These are phyloP conservation scores for Rhipidocladum racemiflorum DNA, from an alignment of 176 grass and related monocot species.

Conservation along the genomic window DNA sequence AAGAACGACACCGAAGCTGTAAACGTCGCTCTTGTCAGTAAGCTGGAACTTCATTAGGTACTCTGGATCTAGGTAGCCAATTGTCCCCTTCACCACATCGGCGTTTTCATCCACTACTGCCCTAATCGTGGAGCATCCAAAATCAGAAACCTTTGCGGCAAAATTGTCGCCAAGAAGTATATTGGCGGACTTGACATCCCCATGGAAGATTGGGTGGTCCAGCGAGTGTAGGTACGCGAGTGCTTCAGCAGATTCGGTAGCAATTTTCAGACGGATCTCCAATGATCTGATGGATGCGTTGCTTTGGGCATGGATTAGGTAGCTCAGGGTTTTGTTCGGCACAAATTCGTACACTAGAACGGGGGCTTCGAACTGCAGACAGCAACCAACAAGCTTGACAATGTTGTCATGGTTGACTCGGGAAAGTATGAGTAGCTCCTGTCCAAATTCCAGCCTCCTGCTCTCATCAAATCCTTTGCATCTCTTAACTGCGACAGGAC, in stretches of 20 bases:
- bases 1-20: too few species aligned
- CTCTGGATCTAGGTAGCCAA: too few species aligned
- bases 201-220: slow-evolving; percentile 1
- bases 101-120: too few species aligned
- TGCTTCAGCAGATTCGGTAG: not conserved
- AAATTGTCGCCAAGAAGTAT: not conserved
- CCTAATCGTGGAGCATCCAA: too few species aligned
- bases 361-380: slow-evolving; percentile 30
- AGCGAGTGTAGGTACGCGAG: slow-evolving; percentile 21
- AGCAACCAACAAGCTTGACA: slow-evolving; percentile 38
- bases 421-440: slow-evolving; percentile 40
- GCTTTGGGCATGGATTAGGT: not conserved
- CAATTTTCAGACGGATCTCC: not conserved
- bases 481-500: slow-evolving; percentile 23
- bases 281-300: not conserved
- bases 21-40: too few species aligned
- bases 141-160: too few species aligned
- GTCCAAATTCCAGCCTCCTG: slow-evolving; percentile 17
- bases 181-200: slow-evolving; percentile 26
- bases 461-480: too few species aligned
- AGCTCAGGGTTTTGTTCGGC: not conserved
- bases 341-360: slow-evolving; percentile 26
- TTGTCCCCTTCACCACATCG: too few species aligned
- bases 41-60: too few species aligned
- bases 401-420: slow-evolving; percentile 23